These are phyloP conservation scores for Xylariaceae sp. DNA, from an alignment of 2,329 filamentous ascomycete species.

Conservation along the genomic window DNA sequence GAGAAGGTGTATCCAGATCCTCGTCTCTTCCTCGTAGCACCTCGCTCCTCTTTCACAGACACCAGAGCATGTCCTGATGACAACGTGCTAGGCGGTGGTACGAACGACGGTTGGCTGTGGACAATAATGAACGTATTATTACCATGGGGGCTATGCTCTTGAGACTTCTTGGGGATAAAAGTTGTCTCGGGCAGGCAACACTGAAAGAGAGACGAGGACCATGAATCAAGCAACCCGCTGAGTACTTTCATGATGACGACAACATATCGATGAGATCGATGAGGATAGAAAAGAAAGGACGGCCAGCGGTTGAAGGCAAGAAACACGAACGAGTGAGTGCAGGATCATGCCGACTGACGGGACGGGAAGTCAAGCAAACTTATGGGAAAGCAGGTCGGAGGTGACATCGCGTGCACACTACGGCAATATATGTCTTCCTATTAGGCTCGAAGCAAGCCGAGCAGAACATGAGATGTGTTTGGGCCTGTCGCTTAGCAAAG, in stretches of 20 bases:
- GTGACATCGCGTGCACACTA: slow-evolving; percentile 4
- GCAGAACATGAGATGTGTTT: slow-evolving; percentile 23
- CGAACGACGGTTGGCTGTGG: slow-evolving; percentile 36
- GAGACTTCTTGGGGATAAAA: slow-evolving; percentile 37
- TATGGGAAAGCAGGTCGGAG: slow-evolving; percentile 20
- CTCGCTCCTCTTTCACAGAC: slow-evolving; percentile 29
- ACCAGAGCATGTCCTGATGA: slow-evolving; percentile 26
- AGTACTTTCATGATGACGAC: slow-evolving; percentile 38
- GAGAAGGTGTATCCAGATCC: slow-evolving; percentile 41
- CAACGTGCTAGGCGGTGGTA: slow-evolving; percentile 32
- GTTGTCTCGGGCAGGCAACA: slow-evolving; percentile 42
- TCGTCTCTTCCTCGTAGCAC: slow-evolving; percentile 35
- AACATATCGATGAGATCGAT: slow-evolving; percentile 27
- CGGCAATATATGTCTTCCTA: slow-evolving; percentile 15
- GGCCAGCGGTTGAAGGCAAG: slow-evolving; percentile 30
- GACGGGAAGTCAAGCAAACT: slow-evolving; percentile 24
- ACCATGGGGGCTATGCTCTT: slow-evolving; percentile 35
- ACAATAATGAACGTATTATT: slow-evolving; percentile 35
- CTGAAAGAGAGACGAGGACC: slow-evolving; percentile 42
- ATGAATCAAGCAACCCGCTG: slow-evolving; percentile 42
- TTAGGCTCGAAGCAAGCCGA: slow-evolving; percentile 32
- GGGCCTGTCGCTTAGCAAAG: slow-evolving; percentile 25
- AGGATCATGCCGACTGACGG: slow-evolving; percentile 19
- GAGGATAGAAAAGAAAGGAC: slow-evolving; percentile 19
- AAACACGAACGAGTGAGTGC: slow-evolving; percentile 19